A percentile compares a stretch with the other conserved stretches of the same genome.
These are phyloP conservation scores for Fusarium luffae DNA, from an alignment of 2,329 filamentous ascomycete species.

Conservation along the genomic window DNA sequence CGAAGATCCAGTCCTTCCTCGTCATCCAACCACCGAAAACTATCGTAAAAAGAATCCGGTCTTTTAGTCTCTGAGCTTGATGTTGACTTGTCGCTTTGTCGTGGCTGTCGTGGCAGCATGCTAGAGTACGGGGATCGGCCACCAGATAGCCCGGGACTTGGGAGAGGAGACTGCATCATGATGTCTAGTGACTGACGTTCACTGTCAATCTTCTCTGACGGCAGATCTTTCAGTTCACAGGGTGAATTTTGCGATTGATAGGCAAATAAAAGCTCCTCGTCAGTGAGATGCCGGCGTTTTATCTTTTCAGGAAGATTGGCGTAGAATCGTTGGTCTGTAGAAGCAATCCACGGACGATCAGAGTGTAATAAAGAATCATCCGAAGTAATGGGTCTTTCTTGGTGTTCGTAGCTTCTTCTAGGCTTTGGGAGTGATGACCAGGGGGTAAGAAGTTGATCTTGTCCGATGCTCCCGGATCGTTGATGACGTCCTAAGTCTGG, in stretches of 20 bases:
- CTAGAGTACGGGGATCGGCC: constrained; percentile 37
- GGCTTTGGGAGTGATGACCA: constrained; percentile 26
- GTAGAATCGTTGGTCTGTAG: constrained; percentile 74
- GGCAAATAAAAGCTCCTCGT: constrained; percentile 75
- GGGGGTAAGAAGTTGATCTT: constrained; percentile 28
- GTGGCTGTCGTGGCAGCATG: constrained; percentile 42
- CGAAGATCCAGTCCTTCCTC: constrained; percentile 75
- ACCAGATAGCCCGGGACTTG: constrained; percentile 39
- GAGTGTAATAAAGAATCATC: constrained; percentile 25
- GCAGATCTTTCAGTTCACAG: constrained; percentile 52
- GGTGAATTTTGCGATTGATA: constrained; percentile 41
- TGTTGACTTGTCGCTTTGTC: constrained; percentile 31
- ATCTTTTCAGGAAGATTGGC: constrained; percentile 78
- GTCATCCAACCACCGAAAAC: constrained; percentile 79
- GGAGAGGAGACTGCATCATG: constrained; percentile 39
- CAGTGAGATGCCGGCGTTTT: constrained; percentile 74
- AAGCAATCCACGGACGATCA: constrained; percentile 52
- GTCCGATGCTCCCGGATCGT: constrained; percentile 33
- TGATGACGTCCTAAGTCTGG: constrained; percentile 34
- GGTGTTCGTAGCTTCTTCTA: constrained; percentile 28
- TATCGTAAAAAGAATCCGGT: constrained; percentile 70
- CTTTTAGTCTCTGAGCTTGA: constrained; percentile 45
- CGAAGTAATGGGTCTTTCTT: constrained; percentile 34
- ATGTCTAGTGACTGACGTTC: constrained; percentile 40
- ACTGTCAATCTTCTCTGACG: constrained; percentile 32